Evolutionary conservation across 768 basidiomycete species (phyloP).

Genomic region (Candolleomyces eurysporus): DNA sequence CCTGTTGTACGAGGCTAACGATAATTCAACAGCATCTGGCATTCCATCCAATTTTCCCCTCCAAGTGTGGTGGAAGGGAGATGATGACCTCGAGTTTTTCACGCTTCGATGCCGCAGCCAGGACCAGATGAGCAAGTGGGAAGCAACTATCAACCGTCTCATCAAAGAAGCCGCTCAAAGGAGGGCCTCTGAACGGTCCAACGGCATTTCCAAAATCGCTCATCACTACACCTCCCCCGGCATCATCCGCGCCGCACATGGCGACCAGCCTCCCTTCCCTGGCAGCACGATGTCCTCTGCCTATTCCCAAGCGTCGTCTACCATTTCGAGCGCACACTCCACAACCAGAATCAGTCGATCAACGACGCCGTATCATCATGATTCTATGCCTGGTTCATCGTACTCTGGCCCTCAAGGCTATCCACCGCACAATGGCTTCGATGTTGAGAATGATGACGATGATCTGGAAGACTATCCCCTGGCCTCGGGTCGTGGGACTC

Average conservation of each 20-base stretch:
- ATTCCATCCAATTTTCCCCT: conserved; percentile 69
- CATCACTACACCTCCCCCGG: conserved; percentile 2
- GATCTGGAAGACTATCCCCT: conserved; percentile 77
- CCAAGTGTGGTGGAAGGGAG: conserved; percentile 92
- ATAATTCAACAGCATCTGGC: conserved; percentile 37
- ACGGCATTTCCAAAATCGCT: conserved; percentile 49
- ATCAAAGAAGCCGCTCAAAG: conserved; percentile 76
- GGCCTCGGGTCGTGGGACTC: conserved; percentile 69
- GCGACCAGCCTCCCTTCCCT: conserved; percentile 12
- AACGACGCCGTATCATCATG: conserved; percentile 18
- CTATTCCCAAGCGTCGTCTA: conserved; percentile 28
- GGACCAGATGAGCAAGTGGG: conserved; percentile 93
- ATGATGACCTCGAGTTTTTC: conserved; percentile 91
- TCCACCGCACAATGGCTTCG: conserved; percentile 67
- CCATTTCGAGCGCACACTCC: conserved; percentile 17
- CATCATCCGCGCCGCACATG: not conserved
- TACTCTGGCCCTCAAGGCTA: conserved; percentile 50
- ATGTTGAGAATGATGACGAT: conserved; percentile 67
- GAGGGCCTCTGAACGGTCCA: conserved; percentile 58
- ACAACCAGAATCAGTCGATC: conserved; percentile 25
- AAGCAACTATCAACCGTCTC: conserved; percentile 81
- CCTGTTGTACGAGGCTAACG: conserved; percentile 2
- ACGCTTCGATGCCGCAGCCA: conserved; percentile 90
- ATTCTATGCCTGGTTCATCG: not conserved
- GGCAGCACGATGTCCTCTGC: conserved; percentile 46